A percentile compares a stretch with the other conserved stretches of the same genome.
phyloP scores from a whole-genome alignment of 2,329 filamentous ascomycete genomes.

The Incumbomyces delicatus region DNA sequence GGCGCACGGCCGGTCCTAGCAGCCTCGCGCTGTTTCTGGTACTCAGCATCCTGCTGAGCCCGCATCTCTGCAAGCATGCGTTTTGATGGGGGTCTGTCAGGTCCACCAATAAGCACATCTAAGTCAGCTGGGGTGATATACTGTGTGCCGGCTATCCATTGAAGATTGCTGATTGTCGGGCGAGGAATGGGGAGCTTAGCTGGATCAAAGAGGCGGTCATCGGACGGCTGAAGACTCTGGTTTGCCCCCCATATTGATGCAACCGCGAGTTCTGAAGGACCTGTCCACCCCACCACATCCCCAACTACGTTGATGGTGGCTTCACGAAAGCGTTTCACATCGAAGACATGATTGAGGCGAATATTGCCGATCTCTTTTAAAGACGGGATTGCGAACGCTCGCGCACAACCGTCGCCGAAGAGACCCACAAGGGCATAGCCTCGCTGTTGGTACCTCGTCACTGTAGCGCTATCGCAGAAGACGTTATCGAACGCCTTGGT shows the following conservation, averaged over 20 bases:
- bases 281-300: slow-evolving; percentile 77
- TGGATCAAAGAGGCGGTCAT: slow-evolving; percentile 73
- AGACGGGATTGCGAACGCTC: slow-evolving; percentile 77
- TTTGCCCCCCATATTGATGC: slow-evolving; percentile 79
- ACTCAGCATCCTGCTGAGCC: slow-evolving; percentile 55
- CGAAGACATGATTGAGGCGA: slow-evolving; percentile 56
- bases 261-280: slow-evolving; percentile 73
- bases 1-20: slow-evolving; percentile 29
- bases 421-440: slow-evolving; percentile 73
- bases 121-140: slow-evolving; percentile 79
- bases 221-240: slow-evolving; percentile 48
- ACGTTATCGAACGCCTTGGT: slow-evolving; percentile 79
- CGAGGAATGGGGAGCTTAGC: slow-evolving; percentile 63
- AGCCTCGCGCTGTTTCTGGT: slow-evolving; percentile 27
- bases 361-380: slow-evolving; percentile 72
- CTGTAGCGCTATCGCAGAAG: slow-evolving; percentile 69
- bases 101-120: slow-evolving; percentile 80
- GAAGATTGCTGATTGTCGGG: slow-evolving; percentile 86
- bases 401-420: slow-evolving; percentile 70
- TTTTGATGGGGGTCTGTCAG: slow-evolving; percentile 78
- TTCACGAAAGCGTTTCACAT: slow-evolving; percentile 60
- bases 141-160: slow-evolving; percentile 95
- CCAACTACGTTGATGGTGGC: slow-evolving; percentile 66
- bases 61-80: slow-evolving; percentile 73
- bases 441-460: slow-evolving; percentile 64